Base-by-base conservation (phyloP, 73 alveolate species). In the Tetrahymena elliotti region DNA sequence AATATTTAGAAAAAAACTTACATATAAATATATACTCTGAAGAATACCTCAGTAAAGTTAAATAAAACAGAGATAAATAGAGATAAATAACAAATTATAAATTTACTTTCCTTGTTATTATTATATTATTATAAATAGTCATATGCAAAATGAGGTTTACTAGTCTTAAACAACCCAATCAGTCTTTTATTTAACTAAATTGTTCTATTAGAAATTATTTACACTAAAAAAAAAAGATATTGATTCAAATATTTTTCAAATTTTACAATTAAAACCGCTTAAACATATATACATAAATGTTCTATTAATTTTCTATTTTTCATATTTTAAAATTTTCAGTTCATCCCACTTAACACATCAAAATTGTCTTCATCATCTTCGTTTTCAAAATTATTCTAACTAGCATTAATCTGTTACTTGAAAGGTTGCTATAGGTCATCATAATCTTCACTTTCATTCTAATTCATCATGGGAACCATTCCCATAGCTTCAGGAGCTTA, bases 401-500 rank as follows among this genome's bases (percentile, higher is more conserved):
- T 68, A 68, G 34, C 39, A 68, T 68, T 68, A 68, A 3, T 31
- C n/a, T 9, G n/a, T 68, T 68, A 31, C 88, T 68, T n/a, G 10
- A n/a, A n/a, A 68, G 88, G 88, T 7, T 54, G 36, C 36, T 54
- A 9, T n/a, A 22, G n/a, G 13, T 68, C 88, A 18, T 68, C 88
- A 84, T 94, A 92, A 31, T 94, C 95, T 15, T 88, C 95, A 33
- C 93, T 94, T 4, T 93, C 68, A 94, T 88, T 83, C 16, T 83
- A 84, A 39, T 35, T 92, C 13, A 53, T 52, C 82, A 94, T 94
- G 3, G 93, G 95, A 10, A 88, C 96, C 95, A 88, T 88, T 12
- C 95, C 96, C 92, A 94, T 16, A 16, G 93, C 93, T 22, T 94
- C 83, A 18, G 96, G 93, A 12, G 95, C 92, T 94, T 94, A 52